Conservation (phyloP, 176 grass and related monocot species). For the Saccharum officinarum region DNA sequence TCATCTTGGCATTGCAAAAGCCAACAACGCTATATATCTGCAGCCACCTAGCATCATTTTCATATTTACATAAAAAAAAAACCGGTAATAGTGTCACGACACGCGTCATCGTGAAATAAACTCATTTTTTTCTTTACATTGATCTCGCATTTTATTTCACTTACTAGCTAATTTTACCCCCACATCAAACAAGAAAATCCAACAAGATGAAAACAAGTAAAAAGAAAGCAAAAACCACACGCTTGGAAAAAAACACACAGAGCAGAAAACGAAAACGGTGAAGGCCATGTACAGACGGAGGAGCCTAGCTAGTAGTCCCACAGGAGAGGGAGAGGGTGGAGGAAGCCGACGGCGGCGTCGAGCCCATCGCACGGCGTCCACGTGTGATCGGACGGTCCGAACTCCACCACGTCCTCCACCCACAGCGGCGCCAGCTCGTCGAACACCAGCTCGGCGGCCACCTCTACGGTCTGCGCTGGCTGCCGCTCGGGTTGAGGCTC, state of each 20-base stretch:
- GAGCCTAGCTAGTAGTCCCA: constrained; percentile 43
- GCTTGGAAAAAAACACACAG: too few species aligned
- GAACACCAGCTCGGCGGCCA: constrained; percentile 48
- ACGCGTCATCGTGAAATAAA: background rate
- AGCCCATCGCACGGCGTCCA: constrained; percentile 42
- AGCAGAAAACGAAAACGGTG: too few species aligned
- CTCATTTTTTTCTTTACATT: background rate
- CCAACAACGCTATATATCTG: background rate
- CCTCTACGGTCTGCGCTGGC: background rate
- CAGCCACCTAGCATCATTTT: background rate
- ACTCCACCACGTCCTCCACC: constrained; percentile 51
- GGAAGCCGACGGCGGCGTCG: constrained; percentile 29
- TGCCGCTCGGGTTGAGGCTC: background rate
- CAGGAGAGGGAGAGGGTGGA: constrained; percentile 46
- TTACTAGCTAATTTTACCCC: background rate
- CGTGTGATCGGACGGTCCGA: constrained; percentile 31
- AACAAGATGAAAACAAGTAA: background rate
- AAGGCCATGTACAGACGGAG: background rate
- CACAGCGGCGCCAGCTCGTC: constrained; percentile 63
- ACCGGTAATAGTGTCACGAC: too few species aligned
- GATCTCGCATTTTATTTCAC: background rate
- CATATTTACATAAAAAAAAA: too few species aligned
- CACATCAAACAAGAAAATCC: background rate
- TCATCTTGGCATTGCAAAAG: background rate
- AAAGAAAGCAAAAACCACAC: background rate